Base-by-base conservation (phyloP, 345 rosid genomes). In the Boechera divaricarpa region DNA sequence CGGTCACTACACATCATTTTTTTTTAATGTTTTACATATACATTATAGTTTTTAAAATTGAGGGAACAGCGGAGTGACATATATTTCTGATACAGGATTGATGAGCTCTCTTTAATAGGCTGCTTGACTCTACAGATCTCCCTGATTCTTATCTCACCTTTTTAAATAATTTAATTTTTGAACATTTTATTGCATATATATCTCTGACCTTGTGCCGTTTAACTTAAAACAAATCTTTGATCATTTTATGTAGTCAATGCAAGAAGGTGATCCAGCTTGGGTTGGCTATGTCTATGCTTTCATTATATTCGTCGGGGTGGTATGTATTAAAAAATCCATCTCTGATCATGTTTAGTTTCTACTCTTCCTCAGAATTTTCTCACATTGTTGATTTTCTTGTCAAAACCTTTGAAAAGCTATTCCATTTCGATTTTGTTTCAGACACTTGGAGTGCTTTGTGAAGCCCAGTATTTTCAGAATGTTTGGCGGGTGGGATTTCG, bases 251-350 rank as follows among this genome's bases (percentile, higher is more conserved):
- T 91, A 95, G 99, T 91, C 99, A 53, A 89, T 92, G 99, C 96
- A 92, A 88, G 84, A 59, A 66, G 94, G 96, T 44, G 96, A 89
- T 77, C 96, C 97, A 48, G 88, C 96, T 64, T 95, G 93, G 97
- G 84, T 87, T 63, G 97, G 99, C 62, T 91, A 87, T 68, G 35
- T 85, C 69, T 92, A 92, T 59, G 97, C 99, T 75, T 91, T 92
- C 88, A 81, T 81, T 49, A 92, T 95, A 68, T 87, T 95, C 55
- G 45, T 82, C 74, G 97, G 93, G 7, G 98, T 91, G 92, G 97
- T 92, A 89, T 41, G 91, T 61, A 64, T 51, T 32, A 1, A 12
- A 55, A 41, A 42, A 3, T 38, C 47, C 12, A 2, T 70, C 66
- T 5, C 38, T 51, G 54, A 4, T 68, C 1, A 2, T 44, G 6